Percentiles rank a stretch among this genome's conserved stretches.
Conservation (phyloP, 371 early-diverging fungal genomes). For the Syncephalastrum contaminatum region DNA sequence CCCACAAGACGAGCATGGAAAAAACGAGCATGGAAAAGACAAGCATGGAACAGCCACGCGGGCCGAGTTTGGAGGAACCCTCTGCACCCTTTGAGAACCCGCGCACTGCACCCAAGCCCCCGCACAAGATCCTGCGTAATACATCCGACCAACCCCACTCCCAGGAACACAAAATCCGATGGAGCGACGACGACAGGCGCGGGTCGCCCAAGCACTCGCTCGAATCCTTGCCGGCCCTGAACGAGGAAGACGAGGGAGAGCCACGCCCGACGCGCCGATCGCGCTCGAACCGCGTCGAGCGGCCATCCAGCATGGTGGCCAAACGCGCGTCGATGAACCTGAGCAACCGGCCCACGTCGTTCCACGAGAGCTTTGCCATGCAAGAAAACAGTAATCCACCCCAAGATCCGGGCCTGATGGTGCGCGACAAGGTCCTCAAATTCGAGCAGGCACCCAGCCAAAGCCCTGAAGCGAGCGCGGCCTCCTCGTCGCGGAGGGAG, state of each 20-base stretch:
- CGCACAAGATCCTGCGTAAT: constrained; percentile 3
- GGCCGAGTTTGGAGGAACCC: constrained; percentile 3
- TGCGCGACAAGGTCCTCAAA: constrained; percentile 12
- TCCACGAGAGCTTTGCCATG: constrained; percentile 31
- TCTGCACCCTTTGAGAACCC: constrained; percentile 34
- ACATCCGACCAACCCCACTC: constrained; percentile 2
- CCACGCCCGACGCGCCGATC: neutral
- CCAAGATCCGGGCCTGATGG: constrained; percentile 1
- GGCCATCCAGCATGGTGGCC: constrained; percentile 30
- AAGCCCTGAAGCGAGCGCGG: neutral
- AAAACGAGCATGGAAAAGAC: constrained; percentile 8
- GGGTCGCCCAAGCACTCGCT: constrained; percentile 13
- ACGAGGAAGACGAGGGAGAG: constrained; percentile 2
- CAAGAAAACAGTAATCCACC: neutral
- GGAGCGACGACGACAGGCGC: constrained; percentile 4
- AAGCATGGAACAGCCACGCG: neutral
- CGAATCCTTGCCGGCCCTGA: constrained; percentile 7
- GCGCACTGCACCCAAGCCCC: constrained; percentile 37
- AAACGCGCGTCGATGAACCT: constrained; percentile 25
- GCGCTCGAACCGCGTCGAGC: neutral
- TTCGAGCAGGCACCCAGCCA: constrained; percentile 7
- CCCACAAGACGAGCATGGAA: constrained; percentile 5
- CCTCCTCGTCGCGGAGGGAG: neutral
- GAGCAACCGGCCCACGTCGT: constrained; percentile 22
- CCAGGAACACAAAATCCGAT: constrained; percentile 3